Evolutionary conservation across 495 filamentous ascomycete genomes (phyloP), one percentile per base, ranked within the genome.

Genomic region (Aspergillus sclerotioniger): DNA sequence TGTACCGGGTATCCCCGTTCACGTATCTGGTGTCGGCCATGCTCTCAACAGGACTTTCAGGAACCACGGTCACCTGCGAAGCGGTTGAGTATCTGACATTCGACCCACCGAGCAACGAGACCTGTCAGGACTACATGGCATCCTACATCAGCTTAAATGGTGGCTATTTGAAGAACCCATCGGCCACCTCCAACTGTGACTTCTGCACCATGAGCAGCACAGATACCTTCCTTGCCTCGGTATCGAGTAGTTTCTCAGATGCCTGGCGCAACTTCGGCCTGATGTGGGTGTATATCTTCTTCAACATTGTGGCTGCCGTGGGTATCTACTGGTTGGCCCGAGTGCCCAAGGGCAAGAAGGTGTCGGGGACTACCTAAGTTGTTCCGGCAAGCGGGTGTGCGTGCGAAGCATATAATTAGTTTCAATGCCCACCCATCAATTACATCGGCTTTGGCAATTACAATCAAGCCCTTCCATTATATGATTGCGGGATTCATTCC

Each of bases 261-360:
- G 51, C 74, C 49, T 81, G 77, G 77, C 57, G 76, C 29, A 80
- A 83, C 58, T 84, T 75, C 60, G 85, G 84, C 1, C 65, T 82
- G 45, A 59, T 80, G 61, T 78, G 74, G 70, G 81, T 72, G 3
- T 90, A 82, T 66, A 79, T 89, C 59, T 62, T 78, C 33, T 86
- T 90, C 71, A 91, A 92, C 71, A 71, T 89, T 66, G 60, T 67
- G 35, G 83, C 65, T 21, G 88, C 87, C 0, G 68, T 90, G 19
- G 70, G 71, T 37, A 65, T 92, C 28, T 92, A 91, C 74, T 92
- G 84, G 83, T 69, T 87, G 54, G 79, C 78, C n/a, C 67, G 89
- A 13, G 85, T 92, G 52, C 85, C 86, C 8, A 90, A 89, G 80
- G 37, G 37, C 10, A 41, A 41, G 37, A n/a, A n/a, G 37, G 37